Base-by-base conservation (phyloP, 495 filamentous ascomycete genomes). In the Penicillium macrosclerotiorum region DNA sequence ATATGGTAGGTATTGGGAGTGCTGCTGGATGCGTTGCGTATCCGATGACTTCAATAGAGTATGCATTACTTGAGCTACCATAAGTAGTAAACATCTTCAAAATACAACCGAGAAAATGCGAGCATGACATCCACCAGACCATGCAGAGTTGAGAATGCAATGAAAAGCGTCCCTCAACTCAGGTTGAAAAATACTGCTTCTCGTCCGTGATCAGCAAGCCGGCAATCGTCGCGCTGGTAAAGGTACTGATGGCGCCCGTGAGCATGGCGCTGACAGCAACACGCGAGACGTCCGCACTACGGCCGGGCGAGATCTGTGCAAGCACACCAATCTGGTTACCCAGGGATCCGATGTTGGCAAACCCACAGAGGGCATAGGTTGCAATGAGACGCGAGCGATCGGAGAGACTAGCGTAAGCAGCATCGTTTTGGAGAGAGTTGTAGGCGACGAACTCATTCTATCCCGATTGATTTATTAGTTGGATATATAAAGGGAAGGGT, bases 301-400 rank as follows among this genome's bases (percentile, higher is more conserved):
- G 78, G 18, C 73, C 68, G 0, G 90, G 89, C 1, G 86, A 80
- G 37, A 96, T 76, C 69, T 95, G 89, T 0, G 83, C 79, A 5
- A 95, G 69, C 30, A 95, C 86, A 63, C 88, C 87, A 45, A 91
- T 91, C 64, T 94, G 89, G 44, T 86, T 90, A 47, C 88, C 89
- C 27, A 92, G 79, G 26, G 86, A 88, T 36, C 81, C 80, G 49
- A 92, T 82, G 62, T 92, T 94, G 35, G 84, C 88, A 55, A 89
- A 89, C 6, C 85, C 86, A 65, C 88, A 87, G 25, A 84, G 73
- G 1, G 80, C 79, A 46, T 84, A 88, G 12, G 87, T 86, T 38
- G 81, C 82, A 57, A 90, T 86, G 16, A 89, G 75, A 22, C 75
- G 77, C 6, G 86, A 88, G 29, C 90, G 86, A 8, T 79, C 64